These are phyloP conservation scores for Lepidopterella palustris DNA, from an alignment of 495 filamentous ascomycete genomes.

Conservation along the genomic window DNA sequence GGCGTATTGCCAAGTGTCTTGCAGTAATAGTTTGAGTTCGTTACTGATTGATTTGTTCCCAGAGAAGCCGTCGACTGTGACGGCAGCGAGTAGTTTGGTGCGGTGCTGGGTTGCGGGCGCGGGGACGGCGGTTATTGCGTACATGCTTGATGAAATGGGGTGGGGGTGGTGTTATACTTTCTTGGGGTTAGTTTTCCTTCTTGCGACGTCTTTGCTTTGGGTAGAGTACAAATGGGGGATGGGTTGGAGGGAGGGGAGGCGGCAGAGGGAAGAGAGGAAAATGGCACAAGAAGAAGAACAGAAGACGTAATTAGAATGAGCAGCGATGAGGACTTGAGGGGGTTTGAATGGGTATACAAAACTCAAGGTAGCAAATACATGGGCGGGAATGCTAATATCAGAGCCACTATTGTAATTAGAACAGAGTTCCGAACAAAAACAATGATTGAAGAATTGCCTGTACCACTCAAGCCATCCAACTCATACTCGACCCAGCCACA, in stretches of 20 bases:
- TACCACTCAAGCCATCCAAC: background rate
- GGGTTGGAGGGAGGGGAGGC: background rate
- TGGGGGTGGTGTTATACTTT: background rate
- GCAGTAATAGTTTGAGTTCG: background rate
- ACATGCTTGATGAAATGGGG: background rate
- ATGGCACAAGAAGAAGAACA: too few species aligned
- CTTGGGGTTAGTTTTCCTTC: conserved; percentile 1
- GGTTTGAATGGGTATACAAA: too few species aligned
- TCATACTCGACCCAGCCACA: background rate
- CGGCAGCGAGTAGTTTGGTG: conserved; percentile 1
- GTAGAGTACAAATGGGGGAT: background rate
- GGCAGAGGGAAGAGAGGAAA: background rate
- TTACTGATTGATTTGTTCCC: conserved; percentile 2
- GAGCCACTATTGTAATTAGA: too few species aligned
- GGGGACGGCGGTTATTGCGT: background rate
- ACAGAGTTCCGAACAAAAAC: too few species aligned
- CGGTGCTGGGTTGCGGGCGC: background rate
- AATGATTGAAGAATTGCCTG: background rate
- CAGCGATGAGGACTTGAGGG: too few species aligned
- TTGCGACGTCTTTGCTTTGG: background rate
- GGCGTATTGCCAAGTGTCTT: background rate
- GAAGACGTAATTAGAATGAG: too few species aligned
- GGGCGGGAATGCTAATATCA: too few species aligned
- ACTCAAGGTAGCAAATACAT: too few species aligned
- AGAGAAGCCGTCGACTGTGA: background rate